phyloP scores from a whole-genome alignment of 768 basidiomycete genomes.

The Tulasnella sp. region DNA sequence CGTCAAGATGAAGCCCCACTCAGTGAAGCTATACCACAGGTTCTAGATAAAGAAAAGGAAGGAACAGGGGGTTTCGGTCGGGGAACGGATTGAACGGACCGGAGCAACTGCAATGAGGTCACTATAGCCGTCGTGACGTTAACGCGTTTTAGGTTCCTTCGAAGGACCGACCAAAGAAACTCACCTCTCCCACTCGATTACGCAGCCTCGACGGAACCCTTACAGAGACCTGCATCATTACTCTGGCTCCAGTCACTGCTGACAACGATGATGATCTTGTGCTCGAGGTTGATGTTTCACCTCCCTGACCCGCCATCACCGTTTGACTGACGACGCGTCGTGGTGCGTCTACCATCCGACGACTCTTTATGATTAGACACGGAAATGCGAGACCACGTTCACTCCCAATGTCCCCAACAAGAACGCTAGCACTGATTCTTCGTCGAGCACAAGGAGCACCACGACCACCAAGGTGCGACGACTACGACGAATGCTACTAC shows the following conservation, averaged over 20 bases:
- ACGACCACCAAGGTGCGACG: background rate
- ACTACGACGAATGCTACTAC: background rate
- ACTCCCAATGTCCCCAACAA: background rate
- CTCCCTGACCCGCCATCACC: background rate
- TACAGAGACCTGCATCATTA: conserved; percentile 11
- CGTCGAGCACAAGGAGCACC: background rate
- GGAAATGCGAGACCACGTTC: background rate
- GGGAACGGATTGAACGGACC: conserved; percentile 10
- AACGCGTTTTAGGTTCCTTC: background rate
- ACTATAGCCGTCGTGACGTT: background rate
- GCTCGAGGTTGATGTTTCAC: background rate
- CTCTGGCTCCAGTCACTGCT: background rate
- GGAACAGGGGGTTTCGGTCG: no score
- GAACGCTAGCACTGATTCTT: background rate
- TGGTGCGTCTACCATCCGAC: background rate
- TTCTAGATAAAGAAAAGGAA: conserved; percentile 39
- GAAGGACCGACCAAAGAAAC: background rate
- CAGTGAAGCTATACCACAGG: conserved; percentile 92
- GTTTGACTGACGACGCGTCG: background rate
- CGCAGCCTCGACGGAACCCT: background rate
- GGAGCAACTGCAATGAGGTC: background rate
- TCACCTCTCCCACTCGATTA: background rate
- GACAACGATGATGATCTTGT: background rate
- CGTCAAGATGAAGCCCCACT: conserved; percentile 77
- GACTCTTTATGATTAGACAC: background rate